Evolutionary conservation across 441 rosid genomes (phyloP).

Genomic region (Gossypium schwendimanii): DNA sequence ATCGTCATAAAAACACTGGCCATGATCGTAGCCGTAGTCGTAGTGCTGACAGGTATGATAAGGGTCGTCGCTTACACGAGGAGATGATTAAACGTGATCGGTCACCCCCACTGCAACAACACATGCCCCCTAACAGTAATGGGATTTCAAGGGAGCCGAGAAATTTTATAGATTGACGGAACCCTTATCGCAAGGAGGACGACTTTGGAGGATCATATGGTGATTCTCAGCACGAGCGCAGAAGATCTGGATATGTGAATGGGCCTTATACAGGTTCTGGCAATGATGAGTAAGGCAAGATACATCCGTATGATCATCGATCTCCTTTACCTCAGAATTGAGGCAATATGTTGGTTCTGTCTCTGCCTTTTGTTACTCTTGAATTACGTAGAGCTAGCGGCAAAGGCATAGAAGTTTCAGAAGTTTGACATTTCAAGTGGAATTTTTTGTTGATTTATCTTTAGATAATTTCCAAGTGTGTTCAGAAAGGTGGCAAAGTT

Average conservation of each 20-base stretch:
- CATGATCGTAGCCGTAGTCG: constrained; percentile 45
- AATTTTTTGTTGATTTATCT: background rate
- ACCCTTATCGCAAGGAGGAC: background rate
- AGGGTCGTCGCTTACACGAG: constrained; percentile 58
- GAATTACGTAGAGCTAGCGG: background rate
- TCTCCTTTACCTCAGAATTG: background rate
- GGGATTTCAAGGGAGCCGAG: background rate
- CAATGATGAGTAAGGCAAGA: constrained; percentile 35
- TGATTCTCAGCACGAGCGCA: background rate
- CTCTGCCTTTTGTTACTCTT: background rate
- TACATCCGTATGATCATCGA: background rate
- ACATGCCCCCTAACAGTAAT: background rate
- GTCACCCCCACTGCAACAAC: constrained; percentile 13
- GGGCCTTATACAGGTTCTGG: background rate
- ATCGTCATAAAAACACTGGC: constrained; percentile 22
- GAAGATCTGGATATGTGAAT: background rate
- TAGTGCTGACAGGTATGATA: constrained; percentile 51
- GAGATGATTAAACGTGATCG: constrained; percentile 50
- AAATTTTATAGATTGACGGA: background rate
- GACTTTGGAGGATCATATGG: background rate
- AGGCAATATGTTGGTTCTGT: background rate
- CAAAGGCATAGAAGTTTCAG: background rate
- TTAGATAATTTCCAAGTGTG: no score
- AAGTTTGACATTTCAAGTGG: background rate
- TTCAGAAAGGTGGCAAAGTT: no score